These are phyloP conservation scores for Amanita muscaria DNA, from an alignment of 768 basidiomycete genomes.

Conservation along the genomic window DNA sequence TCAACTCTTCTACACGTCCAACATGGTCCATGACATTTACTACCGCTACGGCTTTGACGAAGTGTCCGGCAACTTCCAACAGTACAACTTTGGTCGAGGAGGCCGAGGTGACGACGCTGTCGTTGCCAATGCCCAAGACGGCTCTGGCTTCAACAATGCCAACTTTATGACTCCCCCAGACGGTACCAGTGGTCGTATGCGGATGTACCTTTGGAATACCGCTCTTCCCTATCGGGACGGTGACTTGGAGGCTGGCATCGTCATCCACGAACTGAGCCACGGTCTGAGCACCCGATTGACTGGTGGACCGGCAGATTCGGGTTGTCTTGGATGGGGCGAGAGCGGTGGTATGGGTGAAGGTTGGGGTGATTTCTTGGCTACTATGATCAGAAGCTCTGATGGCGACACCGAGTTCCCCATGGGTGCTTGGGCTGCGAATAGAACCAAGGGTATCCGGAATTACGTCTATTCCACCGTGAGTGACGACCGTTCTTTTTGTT, in stretches of 20 bases:
- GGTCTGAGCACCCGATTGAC: slow-evolving; percentile 92
- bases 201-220: slow-evolving; percentile 97
- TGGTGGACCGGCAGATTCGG: slow-evolving; percentile 87
- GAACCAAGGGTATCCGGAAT: slow-evolving; percentile 70
- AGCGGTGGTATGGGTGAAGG: slow-evolving; percentile 97
- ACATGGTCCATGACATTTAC: slow-evolving; percentile 75
- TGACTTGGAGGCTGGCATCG: slow-evolving; percentile 93
- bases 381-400: slow-evolving; percentile 70
- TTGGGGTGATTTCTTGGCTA: slow-evolving; percentile 92
- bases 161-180: slow-evolving; percentile 87
- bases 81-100: slow-evolving; percentile 90
- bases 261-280: slow-evolving; percentile 85
- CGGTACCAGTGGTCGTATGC: slow-evolving; percentile 83
- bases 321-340: slow-evolving; percentile 94
- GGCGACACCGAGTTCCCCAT: slow-evolving; percentile 76
- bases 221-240: slow-evolving; percentile 88
- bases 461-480: slow-evolving; percentile 73
- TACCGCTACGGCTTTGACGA: slow-evolving; percentile 94
- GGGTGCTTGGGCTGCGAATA: slow-evolving; percentile 94
- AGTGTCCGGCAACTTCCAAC: slow-evolving; percentile 92
- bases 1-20: slow-evolving; percentile 83
- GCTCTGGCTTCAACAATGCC: slow-evolving; percentile 86
- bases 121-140: slow-evolving; percentile 93
- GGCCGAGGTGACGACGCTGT: slow-evolving; percentile 85
- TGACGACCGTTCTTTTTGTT: slow-evolving; percentile 8